These are phyloP conservation scores for Exophiala aquamarina DNA, from an alignment of 2,329 filamentous ascomycete genomes.

Conservation along the genomic window DNA sequence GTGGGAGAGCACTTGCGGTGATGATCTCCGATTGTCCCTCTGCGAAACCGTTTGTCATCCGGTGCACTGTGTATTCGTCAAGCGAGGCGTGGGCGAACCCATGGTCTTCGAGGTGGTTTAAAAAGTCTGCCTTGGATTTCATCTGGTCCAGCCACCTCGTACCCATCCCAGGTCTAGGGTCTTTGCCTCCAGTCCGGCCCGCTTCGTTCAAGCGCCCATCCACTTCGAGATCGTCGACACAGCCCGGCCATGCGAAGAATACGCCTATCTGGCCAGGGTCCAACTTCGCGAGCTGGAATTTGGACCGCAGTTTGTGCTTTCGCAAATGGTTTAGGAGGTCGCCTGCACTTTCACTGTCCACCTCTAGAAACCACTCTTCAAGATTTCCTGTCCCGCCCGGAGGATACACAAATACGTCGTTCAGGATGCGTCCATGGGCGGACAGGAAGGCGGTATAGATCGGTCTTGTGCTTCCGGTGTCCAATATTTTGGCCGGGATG, in stretches of 20 bases:
- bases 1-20: constrained; percentile 70
- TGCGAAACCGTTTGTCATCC: constrained; percentile 77
- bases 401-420: constrained; percentile 89
- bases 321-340: constrained; percentile 70
- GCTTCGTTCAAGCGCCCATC: not conserved
- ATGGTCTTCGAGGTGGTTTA: constrained; percentile 23
- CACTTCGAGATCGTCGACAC: not conserved
- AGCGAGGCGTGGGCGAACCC: constrained; percentile 34
- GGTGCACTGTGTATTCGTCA: constrained; percentile 68
- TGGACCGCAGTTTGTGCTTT: constrained; percentile 81
- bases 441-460: constrained; percentile 86
- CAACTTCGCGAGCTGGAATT: constrained; percentile 68
- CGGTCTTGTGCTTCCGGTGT: constrained; percentile 33
- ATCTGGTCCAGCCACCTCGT: constrained; percentile 16
- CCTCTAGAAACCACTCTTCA: constrained; percentile 73
- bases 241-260: constrained; percentile 25
- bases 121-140: constrained; percentile 1
- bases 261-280: constrained; percentile 57
- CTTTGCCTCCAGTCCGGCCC: constrained; percentile 15
- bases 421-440: constrained; percentile 76
- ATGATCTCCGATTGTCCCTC: constrained; percentile 82
- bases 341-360: constrained; percentile 67
- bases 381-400: constrained; percentile 39
- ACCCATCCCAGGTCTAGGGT: constrained; percentile 23
- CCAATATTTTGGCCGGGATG: constrained; percentile 66